Evolutionary conservation across 495 filamentous ascomycete genomes (phyloP).

Genomic region (Neurospora sp.): DNA sequence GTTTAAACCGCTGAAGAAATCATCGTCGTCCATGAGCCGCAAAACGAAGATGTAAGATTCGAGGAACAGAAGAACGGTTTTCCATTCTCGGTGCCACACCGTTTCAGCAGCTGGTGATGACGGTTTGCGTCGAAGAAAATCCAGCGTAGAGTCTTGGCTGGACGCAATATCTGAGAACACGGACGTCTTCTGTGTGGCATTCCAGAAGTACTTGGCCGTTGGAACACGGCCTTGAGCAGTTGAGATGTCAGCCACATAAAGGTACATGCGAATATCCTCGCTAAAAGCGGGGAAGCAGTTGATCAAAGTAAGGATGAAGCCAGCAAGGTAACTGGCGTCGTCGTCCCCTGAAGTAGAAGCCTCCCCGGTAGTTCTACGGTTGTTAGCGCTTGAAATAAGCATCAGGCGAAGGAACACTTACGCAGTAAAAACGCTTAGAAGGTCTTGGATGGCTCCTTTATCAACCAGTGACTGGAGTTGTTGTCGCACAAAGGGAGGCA

Average conservation of each 20-base stretch:
- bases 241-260: constrained; percentile 71
- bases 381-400: constrained; percentile 12
- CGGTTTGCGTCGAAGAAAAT: constrained; percentile 15
- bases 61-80: constrained; percentile 78
- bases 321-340: constrained; percentile 68
- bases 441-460: constrained; percentile 29
- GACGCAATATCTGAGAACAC: constrained; percentile 56
- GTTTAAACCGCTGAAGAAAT: constrained; percentile 47
- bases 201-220: constrained; percentile 84
- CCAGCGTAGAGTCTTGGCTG: constrained; percentile 9
- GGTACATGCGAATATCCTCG: constrained; percentile 92
- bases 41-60: constrained; percentile 90
- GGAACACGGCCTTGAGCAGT: constrained; percentile 42
- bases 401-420: constrained; percentile 15
- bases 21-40: constrained; percentile 88
- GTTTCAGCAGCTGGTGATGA: constrained; percentile 7
- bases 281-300: constrained; percentile 73
- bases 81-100: constrained; percentile 64
- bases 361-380: constrained; percentile 16
- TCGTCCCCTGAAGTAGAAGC: constrained; percentile 27
- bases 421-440: constrained; percentile 29
- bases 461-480: constrained; percentile 28
- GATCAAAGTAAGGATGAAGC: constrained; percentile 76
- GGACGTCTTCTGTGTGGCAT: constrained; percentile 54
- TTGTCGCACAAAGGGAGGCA: constrained; percentile 23